A percentile compares a stretch with the other conserved stretches of the same genome.
phyloP scores from a whole-genome alignment of 2,329 filamentous ascomycete species.

The Nemania abortiva region DNA sequence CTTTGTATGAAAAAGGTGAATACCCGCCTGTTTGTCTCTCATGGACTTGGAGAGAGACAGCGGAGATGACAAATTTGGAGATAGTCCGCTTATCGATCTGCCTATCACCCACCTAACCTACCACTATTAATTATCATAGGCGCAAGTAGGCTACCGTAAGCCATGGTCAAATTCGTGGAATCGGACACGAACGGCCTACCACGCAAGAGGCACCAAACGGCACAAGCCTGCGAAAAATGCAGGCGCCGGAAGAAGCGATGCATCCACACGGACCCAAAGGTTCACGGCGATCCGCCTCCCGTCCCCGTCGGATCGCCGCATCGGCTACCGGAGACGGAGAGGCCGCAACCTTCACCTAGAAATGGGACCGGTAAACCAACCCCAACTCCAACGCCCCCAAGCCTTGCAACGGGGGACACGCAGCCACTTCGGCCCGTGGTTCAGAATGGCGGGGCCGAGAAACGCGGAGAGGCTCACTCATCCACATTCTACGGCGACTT shows the following conservation, averaged over 20 bases:
- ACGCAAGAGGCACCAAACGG: conserved; percentile 70
- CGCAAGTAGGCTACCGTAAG: background rate
- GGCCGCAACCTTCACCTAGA: conserved; percentile 16
- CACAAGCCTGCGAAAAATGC: conserved; percentile 68
- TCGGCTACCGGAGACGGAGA: conserved; percentile 10
- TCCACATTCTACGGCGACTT: conserved; percentile 69
- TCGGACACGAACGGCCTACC: conserved; percentile 66
- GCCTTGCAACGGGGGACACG: conserved; percentile 34
- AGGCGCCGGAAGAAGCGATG: conserved; percentile 63
- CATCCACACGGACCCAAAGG: conserved; percentile 37
- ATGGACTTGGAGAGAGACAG: conserved; percentile 5
- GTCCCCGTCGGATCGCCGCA: conserved; percentile 21
- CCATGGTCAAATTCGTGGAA: conserved; percentile 67
- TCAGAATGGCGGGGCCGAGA: conserved; percentile 34
- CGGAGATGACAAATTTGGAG: conserved; percentile 38
- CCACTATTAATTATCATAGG: background rate
- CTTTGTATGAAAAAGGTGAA: conserved; percentile 2
- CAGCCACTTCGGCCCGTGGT: conserved; percentile 29
- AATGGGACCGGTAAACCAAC: conserved; percentile 13
- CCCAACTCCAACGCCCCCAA: conserved; percentile 14
- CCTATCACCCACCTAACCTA: background rate
- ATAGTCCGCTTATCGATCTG: conserved; percentile 20
- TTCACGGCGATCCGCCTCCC: conserved; percentile 7
- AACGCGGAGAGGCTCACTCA: conserved; percentile 40
- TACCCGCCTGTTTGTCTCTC: background rate